Conservation (phyloP, 805 yeast species). For the Teunomyces panamensis region DNA sequence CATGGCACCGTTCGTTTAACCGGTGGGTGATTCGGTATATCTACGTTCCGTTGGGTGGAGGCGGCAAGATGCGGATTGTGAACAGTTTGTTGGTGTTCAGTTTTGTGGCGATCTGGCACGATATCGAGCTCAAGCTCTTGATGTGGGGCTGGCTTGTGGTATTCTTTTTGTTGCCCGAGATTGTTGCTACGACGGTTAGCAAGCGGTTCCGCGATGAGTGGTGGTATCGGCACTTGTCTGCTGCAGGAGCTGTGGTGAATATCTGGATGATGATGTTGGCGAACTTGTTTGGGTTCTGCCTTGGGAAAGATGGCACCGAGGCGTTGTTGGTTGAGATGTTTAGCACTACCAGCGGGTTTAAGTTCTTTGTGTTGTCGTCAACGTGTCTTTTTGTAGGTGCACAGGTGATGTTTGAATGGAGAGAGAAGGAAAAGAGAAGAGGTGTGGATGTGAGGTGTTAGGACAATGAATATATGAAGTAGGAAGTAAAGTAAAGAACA, state of each 20-base stretch:
- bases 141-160: slow-evolving; percentile 98
- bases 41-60: slow-evolving; percentile 86
- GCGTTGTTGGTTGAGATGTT: slow-evolving; percentile 68
- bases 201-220: slow-evolving; percentile 41
- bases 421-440: slow-evolving; percentile 80
- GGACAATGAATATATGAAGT: no score
- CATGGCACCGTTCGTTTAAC: slow-evolving; percentile 96
- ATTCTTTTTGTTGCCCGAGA: slow-evolving; percentile 82
- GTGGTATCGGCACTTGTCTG: slow-evolving; percentile 83
- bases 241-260: slow-evolving; percentile 81
- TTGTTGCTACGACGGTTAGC: slow-evolving; percentile 52
- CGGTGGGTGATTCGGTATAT: slow-evolving; percentile 87
- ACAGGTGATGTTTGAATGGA: slow-evolving; percentile 90
- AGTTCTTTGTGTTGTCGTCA: slow-evolving; percentile 60
- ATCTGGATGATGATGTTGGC: slow-evolving; percentile 99
- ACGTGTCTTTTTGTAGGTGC: slow-evolving; percentile 73
- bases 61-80: slow-evolving; percentile 64
- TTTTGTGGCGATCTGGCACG: slow-evolving; percentile 98
- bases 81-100: slow-evolving; percentile 85
- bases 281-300: slow-evolving; percentile 89
- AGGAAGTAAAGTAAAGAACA: no score
- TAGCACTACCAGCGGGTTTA: slow-evolving; percentile 64
- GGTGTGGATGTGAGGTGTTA: slow-evolving; percentile 85
- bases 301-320: slow-evolving; percentile 82
- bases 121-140: slow-evolving; percentile 78